These are phyloP conservation scores for Aquilaria malaccensis DNA, from an alignment of 345 rosid genomes.

Conservation along the genomic window DNA sequence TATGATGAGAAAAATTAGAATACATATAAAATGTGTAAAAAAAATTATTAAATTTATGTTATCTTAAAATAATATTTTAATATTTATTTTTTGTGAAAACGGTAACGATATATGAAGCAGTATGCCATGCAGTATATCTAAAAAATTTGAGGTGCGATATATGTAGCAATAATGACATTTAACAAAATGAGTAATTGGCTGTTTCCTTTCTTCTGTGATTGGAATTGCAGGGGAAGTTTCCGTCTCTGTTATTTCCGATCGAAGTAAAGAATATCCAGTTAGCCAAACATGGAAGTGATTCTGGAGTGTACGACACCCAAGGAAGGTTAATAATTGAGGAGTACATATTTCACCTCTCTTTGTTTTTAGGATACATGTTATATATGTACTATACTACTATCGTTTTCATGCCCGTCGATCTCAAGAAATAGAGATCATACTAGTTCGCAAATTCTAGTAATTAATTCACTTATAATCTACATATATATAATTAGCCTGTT, in stretches of 20 bases:
- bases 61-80: no score
- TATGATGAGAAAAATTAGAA: no score
- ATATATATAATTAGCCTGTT: not conserved
- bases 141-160: no score
- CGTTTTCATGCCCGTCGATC: not conserved
- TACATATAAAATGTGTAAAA: no score
- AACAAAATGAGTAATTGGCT: no score
- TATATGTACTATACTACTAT: not conserved
- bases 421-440: no score
- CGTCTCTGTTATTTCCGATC: slow-evolving; percentile 56
- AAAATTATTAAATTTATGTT: no score
- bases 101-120: no score
- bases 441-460: not conserved
- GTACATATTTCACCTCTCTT: not conserved
- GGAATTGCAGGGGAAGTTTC: slow-evolving; percentile 52
- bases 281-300: slow-evolving; percentile 79
- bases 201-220: not conserved
- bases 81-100: no score
- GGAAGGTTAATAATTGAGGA: slow-evolving; percentile 45
- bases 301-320: slow-evolving; percentile 69
- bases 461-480: not conserved
- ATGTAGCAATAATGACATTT: no score
- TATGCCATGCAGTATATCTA: no score
- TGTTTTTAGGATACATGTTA: not conserved
- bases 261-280: slow-evolving; percentile 59